Conservation (phyloP, 345 rosid genomes). For the Rhodomyrtus tomentosa region DNA sequence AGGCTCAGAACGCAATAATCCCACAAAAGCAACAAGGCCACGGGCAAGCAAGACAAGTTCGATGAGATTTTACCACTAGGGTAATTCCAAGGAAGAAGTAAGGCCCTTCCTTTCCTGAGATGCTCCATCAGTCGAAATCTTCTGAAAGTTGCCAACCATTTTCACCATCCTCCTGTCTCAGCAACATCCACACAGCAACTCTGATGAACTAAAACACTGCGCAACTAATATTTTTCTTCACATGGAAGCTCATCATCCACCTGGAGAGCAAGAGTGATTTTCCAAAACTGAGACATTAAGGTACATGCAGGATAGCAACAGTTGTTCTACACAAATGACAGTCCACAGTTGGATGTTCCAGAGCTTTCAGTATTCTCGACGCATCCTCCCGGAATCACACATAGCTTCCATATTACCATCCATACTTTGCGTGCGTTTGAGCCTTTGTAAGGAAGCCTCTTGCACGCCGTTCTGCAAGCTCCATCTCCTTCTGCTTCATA, state of each 20-base stretch:
- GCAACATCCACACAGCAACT: neutral
- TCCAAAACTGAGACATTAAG: neutral
- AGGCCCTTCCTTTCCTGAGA: too few relatives aligned
- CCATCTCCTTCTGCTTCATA: constrained; percentile 84
- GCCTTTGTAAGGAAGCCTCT: constrained; percentile 80
- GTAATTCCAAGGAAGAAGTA: too few relatives aligned
- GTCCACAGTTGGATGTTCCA: neutral
- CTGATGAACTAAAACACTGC: neutral
- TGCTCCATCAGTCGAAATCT: neutral
- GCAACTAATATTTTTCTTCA: neutral
- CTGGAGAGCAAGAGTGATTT: neutral
- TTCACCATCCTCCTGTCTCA: neutral
- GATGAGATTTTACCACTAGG: too few relatives aligned
- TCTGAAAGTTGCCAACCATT: neutral
- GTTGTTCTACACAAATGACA: neutral
- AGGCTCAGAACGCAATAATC: neutral
- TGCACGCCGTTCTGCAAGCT: constrained; percentile 73
- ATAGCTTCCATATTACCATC: constrained; percentile 47
- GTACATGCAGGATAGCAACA: neutral
- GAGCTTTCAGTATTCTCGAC: neutral
- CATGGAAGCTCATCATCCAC: neutral
- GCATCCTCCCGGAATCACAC: neutral
- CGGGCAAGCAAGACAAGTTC: neutral
- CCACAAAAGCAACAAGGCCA: neutral
- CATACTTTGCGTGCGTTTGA: constrained; percentile 86